Conservation (phyloP, 2,329 filamentous ascomycete species). For the Ceratocystis cubensis region DNA sequence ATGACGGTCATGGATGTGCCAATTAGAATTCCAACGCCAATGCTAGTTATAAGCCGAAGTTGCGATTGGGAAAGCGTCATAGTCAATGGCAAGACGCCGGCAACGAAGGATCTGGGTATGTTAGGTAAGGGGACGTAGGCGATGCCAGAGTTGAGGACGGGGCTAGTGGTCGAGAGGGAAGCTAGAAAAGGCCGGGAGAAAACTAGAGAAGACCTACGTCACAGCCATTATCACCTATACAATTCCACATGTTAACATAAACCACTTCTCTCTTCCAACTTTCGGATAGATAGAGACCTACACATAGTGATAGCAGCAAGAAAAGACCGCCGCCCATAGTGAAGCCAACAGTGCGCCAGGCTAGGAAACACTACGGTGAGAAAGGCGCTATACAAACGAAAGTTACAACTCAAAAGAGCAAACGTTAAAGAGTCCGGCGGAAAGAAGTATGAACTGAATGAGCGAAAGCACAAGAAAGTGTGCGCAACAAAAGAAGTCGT, state of each 20-base stretch:
- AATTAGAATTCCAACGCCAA: constrained; percentile 87
- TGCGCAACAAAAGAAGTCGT: not conserved
- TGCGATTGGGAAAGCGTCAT: constrained; percentile 79
- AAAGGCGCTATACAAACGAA: not conserved
- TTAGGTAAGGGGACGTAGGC: constrained; percentile 22
- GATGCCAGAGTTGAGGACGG: constrained; percentile 13
- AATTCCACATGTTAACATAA: constrained; percentile 10
- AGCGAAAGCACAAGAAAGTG: not conserved
- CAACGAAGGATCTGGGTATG: constrained; percentile 67
- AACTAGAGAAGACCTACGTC: constrained; percentile 35
- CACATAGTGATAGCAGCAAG: constrained; percentile 32
- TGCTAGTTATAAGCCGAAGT: constrained; percentile 75
- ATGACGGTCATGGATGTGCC: constrained; percentile 94
- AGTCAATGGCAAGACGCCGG: constrained; percentile 78
- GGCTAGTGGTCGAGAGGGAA: constrained; percentile 20
- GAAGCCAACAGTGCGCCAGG: constrained; percentile 1
- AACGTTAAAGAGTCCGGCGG: not conserved
- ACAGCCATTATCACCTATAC: constrained; percentile 44
- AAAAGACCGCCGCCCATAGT: constrained; percentile 31
- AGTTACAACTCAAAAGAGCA: not conserved
- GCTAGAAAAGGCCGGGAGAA: constrained; percentile 15
- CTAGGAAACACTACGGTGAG: not conserved
- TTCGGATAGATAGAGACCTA: constrained; percentile 25
- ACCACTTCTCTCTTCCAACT: not conserved
- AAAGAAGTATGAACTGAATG: not conserved